These are phyloP conservation scores for Globisporangium polare DNA, from an alignment of 352 stramenopile genomes.

Conservation along the genomic window DNA sequence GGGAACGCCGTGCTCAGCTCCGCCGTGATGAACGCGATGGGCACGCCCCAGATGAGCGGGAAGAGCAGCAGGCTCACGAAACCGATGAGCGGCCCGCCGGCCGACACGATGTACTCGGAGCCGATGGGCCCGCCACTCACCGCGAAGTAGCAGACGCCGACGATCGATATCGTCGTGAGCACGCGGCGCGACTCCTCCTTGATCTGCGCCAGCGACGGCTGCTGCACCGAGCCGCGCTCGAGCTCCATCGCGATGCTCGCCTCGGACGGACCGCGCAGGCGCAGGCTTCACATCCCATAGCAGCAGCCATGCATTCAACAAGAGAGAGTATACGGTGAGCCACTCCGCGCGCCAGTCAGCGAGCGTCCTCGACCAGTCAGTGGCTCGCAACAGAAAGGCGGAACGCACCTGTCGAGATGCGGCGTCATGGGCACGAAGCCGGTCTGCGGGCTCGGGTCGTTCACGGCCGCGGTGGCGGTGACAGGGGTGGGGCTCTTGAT, in stretches of 20 bases:
- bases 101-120: slow-evolving; percentile 41
- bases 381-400: not conserved
- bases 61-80: slow-evolving; percentile 87
- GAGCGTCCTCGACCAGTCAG: not conserved
- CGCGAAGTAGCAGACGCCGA: slow-evolving; percentile 56
- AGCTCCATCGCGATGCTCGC: slow-evolving; percentile 33
- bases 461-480: not conserved
- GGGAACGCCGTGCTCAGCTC: slow-evolving; percentile 90
- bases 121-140: slow-evolving; percentile 38
- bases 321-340: slow-evolving; percentile 14
- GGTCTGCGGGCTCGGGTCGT: slow-evolving; percentile 18
- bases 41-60: slow-evolving; percentile 88
- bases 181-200: slow-evolving; percentile 44
- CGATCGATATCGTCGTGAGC: slow-evolving; percentile 52
- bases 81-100: slow-evolving; percentile 59
- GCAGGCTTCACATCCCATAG: slow-evolving; percentile 14
- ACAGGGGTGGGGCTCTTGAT: not conserved
- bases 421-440: slow-evolving; percentile 28
- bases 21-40: slow-evolving; percentile 90
- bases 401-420: slow-evolving; percentile 28
- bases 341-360: not conserved
- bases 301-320: too few species aligned
- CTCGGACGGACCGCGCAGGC: slow-evolving; percentile 22
- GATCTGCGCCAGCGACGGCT: slow-evolving; percentile 26
- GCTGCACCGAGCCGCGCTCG: slow-evolving; percentile 25